These are phyloP conservation scores for Huntiella bhutanensis DNA, from an alignment of 2,329 filamentous ascomycete genomes.

Conservation along the genomic window DNA sequence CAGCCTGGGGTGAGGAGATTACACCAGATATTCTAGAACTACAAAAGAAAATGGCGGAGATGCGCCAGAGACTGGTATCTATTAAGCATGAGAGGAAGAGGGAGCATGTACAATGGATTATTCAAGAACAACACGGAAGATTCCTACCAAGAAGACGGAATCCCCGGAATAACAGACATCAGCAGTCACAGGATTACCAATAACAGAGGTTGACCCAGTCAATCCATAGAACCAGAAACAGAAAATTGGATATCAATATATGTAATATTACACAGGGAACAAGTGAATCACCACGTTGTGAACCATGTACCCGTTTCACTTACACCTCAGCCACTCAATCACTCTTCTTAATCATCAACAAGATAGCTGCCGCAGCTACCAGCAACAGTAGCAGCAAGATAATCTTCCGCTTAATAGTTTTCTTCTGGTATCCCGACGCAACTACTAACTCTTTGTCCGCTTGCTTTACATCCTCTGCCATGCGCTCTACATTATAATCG, in stretches of 20 bases:
- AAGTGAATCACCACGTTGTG: too few species aligned
- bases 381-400: conserved; percentile 75
- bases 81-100: neutral
- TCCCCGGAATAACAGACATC: too few species aligned
- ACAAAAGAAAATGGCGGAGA: too few species aligned
- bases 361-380: conserved; percentile 70
- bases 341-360: conserved; percentile 53
- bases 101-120: neutral
- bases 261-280: too few species aligned
- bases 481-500: conserved; percentile 94
- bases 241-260: neutral
- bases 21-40: neutral
- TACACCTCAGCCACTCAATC: neutral
- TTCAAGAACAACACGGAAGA: neutral
- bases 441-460: conserved; percentile 84
- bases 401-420: conserved; percentile 76
- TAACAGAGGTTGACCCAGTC: too few species aligned
- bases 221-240: neutral
- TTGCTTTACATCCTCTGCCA: conserved; percentile 81
- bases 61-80: too few species aligned
- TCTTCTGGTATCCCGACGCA: conserved; percentile 74
- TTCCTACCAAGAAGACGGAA: too few species aligned
- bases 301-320: too few species aligned
- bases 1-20: conserved; percentile 9
- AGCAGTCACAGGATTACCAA: too few species aligned